Conservation (phyloP, 2,329 filamentous ascomycete genomes). For the Alternaria novae-zelandiae region DNA sequence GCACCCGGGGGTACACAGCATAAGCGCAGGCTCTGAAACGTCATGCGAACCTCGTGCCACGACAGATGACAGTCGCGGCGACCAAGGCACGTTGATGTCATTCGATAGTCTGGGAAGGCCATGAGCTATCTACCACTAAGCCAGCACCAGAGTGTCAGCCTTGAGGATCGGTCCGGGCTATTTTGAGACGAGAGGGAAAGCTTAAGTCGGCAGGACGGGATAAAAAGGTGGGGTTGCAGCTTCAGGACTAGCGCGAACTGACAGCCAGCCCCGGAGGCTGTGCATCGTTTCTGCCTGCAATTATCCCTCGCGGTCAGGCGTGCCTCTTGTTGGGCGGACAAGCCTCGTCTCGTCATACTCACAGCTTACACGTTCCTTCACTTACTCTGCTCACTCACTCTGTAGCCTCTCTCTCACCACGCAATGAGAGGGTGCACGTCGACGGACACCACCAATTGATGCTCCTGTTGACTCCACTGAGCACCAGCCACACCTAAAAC, state of each 20-base stretch:
- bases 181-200: constrained; percentile 11
- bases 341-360: constrained; percentile 10
- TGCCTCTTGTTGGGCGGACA: constrained; percentile 1
- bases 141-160: neutral
- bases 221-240: no score
- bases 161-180: neutral
- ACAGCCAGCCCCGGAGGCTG: constrained; percentile 2
- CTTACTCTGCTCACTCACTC: neutral
- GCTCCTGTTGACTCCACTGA: constrained; percentile 2
- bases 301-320: constrained; percentile 15
- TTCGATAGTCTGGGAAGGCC: neutral
- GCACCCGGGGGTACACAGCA: constrained; percentile 10
- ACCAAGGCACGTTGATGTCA: neutral
- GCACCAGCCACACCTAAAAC: constrained; percentile 15
- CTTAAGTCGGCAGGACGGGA: neutral
- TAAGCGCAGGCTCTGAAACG: constrained; percentile 2
- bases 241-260: neutral
- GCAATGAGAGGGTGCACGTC: constrained; percentile 5
- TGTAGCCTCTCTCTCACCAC: neutral
- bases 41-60: neutral
- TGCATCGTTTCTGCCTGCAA: constrained; percentile 13
- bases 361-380: neutral
- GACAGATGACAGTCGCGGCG: neutral
- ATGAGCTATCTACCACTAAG: neutral
- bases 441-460: constrained; percentile 2